Percentiles rank a stretch among this genome's conserved stretches.
These are phyloP conservation scores for Penicillium manginii DNA, from an alignment of 495 filamentous ascomycete species.

Conservation along the genomic window DNA sequence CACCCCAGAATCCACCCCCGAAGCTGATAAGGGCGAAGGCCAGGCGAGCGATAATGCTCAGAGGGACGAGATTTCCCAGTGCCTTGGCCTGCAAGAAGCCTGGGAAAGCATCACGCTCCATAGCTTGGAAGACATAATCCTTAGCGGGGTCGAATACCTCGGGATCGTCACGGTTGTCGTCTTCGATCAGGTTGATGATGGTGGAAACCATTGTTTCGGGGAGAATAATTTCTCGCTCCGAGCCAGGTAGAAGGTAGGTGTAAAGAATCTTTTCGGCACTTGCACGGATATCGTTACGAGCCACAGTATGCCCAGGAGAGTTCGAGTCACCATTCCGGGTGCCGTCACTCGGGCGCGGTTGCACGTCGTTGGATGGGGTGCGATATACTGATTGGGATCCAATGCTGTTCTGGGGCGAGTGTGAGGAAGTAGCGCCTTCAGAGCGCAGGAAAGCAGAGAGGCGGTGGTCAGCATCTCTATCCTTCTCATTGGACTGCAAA, in stretches of 20 bases:
- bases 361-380: slow-evolving; percentile 52
- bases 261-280: slow-evolving; percentile 98
- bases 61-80: slow-evolving; percentile 89
- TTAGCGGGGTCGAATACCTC: slow-evolving; percentile 97
- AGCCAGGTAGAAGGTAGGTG: slow-evolving; percentile 87
- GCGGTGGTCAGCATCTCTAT: slow-evolving; percentile 75
- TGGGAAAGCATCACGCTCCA: slow-evolving; percentile 98
- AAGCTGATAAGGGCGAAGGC: slow-evolving; percentile 84
- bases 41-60: slow-evolving; percentile 79
- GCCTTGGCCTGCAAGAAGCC: slow-evolving; percentile 95
- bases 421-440: slow-evolving; percentile 57
- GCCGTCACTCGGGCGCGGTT: slow-evolving; percentile 68
- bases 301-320: slow-evolving; percentile 83
- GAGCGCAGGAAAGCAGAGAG: slow-evolving; percentile 88
- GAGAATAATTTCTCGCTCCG: slow-evolving; percentile 93
- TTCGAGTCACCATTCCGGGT: slow-evolving; percentile 58
- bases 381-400: slow-evolving; percentile 52
- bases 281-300: slow-evolving; percentile 81
- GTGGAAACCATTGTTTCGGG: slow-evolving; percentile 82
- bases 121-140: slow-evolving; percentile 98
- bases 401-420: slow-evolving; percentile 74
- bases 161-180: slow-evolving; percentile 88
- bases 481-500: slow-evolving; percentile 46
- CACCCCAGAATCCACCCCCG: slow-evolving; percentile 92
- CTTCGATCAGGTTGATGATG: slow-evolving; percentile 83